Evolutionary conservation across 148 eudicot genomes (phyloP), one percentile per base, ranked within the genome.

Genomic region (Spergularia bocconei): DNA sequence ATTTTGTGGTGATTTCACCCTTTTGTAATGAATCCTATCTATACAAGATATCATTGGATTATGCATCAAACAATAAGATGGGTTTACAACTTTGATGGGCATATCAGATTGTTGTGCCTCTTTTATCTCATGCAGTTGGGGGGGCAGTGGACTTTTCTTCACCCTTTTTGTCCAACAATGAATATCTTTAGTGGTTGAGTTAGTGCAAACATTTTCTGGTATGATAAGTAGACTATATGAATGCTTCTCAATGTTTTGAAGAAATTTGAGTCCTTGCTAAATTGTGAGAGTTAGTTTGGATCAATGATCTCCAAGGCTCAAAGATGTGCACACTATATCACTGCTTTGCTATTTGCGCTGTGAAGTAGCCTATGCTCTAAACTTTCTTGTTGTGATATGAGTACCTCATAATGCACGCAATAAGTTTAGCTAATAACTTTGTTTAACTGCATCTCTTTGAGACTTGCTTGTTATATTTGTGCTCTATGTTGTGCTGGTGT

Each of bases 381-480:
- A 56, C 48, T 15, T 59, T 23, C 51, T 50, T 48, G 20, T 29
- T 56, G 23, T 39, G 8, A 29, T 38, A 15, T 36, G 38, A 33
- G 44, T 50, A 7, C 67, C 23, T 51, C n/a, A 16, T 61, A 44
- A 21, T 67, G 36, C 39, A 47, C 4, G 48, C 12, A 4, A 8
- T 13, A 55, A 58, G 20, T 19, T 33, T n/a, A 68, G 9, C 47
- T 70, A 70, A n/a, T 38, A 11, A 50, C 53, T 73, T 36, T 2
- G 11, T 11, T 33, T 50, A 33, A 73, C 60, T 70, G 38, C 17
- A 5, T 52, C 54, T 63, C 38, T 17, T 5, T 17, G 33, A 19
- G 57, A 52, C 17, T 74, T 75, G 70, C 29, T 5, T 76, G 48
- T 50, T 48, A 53, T 51, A 61, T 29, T 62, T 50, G 41, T 68